These are phyloP conservation scores for Diaporthe batatas DNA, from an alignment of 2,329 filamentous ascomycete species.

Conservation along the genomic window DNA sequence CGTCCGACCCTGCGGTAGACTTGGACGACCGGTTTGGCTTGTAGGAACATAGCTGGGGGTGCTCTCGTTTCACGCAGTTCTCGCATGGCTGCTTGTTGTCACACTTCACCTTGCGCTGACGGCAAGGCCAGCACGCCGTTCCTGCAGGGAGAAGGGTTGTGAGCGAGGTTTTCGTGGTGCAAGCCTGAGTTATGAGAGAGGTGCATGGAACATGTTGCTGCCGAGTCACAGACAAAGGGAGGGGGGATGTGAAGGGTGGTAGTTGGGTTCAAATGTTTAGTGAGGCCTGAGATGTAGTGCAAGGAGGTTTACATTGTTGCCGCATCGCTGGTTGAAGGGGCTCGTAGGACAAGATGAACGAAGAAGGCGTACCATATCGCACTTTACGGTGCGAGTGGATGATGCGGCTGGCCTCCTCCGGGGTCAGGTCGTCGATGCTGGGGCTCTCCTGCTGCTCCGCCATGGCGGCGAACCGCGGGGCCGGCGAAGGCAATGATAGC, in stretches of 20 bases:
- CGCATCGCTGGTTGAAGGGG: background rate
- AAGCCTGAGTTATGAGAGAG: background rate
- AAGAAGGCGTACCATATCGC: conserved; percentile 69
- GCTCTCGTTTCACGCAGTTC: conserved; percentile 76
- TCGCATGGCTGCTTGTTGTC: conserved; percentile 78
- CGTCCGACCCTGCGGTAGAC: conserved; percentile 44
- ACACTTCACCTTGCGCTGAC: conserved; percentile 77
- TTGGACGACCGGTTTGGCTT: conserved; percentile 69
- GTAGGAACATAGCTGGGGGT: conserved; percentile 75
- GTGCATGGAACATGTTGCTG: background rate
- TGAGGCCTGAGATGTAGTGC: background rate
- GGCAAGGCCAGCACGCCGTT: conserved; percentile 76
- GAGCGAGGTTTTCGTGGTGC: background rate
- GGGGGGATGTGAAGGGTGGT: too few species aligned
- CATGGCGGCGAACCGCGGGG: conserved; percentile 52
- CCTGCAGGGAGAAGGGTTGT: conserved; percentile 53
- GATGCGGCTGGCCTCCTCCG: conserved; percentile 76
- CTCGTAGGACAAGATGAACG: background rate
- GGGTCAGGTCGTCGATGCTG: conserved; percentile 69
- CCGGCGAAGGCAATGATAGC: conserved; percentile 9
- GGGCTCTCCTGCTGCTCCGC: conserved; percentile 60
- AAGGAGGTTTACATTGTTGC: background rate
- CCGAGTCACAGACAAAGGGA: background rate
- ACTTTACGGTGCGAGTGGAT: conserved; percentile 79
- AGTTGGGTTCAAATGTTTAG: too few species aligned